Conservation (phyloP, 495 filamentous ascomycete genomes). For the Aspergillus affinis region DNA sequence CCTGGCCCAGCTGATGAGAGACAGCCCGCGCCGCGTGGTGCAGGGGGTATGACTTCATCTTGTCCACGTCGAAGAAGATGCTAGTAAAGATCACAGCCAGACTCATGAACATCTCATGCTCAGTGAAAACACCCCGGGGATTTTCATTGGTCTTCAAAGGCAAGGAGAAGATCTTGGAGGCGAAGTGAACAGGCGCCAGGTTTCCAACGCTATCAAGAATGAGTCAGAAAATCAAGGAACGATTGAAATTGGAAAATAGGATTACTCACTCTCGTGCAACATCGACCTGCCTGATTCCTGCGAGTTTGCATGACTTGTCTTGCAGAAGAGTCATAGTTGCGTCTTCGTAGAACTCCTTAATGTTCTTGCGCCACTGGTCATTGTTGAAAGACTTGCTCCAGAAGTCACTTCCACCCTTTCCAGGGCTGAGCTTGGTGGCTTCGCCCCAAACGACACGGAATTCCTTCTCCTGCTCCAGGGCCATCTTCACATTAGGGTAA, state of each 20-base stretch:
- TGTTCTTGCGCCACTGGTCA: constrained; percentile 49
- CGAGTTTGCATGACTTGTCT: constrained; percentile 60
- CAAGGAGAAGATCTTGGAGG: constrained; percentile 67
- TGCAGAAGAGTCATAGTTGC: constrained; percentile 64
- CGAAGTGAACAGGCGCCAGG: constrained; percentile 69
- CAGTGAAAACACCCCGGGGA: constrained; percentile 69
- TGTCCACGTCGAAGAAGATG: constrained; percentile 57
- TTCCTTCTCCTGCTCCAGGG: constrained; percentile 59
- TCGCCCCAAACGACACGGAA: constrained; percentile 67
- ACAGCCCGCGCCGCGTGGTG: constrained; percentile 62
- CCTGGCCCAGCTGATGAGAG: constrained; percentile 58
- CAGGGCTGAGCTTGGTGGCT: constrained; percentile 53
- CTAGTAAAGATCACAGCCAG: constrained; percentile 63
- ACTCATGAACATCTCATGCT: constrained; percentile 77
- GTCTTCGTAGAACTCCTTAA: constrained; percentile 58
- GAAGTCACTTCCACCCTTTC: constrained; percentile 53
- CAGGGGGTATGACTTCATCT: constrained; percentile 53
- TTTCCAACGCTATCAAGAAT: constrained; percentile 57
- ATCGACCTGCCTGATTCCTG: constrained; percentile 66
- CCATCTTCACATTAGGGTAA: constrained; percentile 59
- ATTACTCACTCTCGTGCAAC: constrained; percentile 67
- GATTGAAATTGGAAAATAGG: background rate
- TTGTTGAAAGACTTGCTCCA: constrained; percentile 49
- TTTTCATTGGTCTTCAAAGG: constrained; percentile 70
- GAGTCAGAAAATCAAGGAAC: background rate